Base-by-base conservation (phyloP, 2,329 filamentous ascomycete genomes). In the Thermomyces lanuginosus region DNA sequence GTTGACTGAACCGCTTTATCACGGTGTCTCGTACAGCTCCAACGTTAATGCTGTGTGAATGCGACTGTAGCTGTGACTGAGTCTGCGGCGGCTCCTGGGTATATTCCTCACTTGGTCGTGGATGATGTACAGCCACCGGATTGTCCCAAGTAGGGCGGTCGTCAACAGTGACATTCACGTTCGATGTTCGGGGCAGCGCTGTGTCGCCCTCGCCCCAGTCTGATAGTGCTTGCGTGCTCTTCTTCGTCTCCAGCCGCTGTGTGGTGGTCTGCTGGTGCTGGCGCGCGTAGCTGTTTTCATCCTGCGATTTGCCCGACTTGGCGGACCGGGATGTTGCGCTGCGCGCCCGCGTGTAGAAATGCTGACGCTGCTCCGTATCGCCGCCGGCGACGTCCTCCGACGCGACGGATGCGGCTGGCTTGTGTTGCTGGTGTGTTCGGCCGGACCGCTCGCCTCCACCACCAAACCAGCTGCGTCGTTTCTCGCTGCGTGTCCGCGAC, bases 1-100 rank as follows among this genome's bases (percentile, higher is more conserved):
- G 60, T 42, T 83, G 60, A 48, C 79, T 89, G 38, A 91, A 61
- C 43, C 82, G 60, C 57, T 82, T 86, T 54, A 75, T 72, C 38
- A 91, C 68, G 31, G 72, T 76, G 18, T 67, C 69, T 27, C 67
- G 66, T 43, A 50, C 45, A 13, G 44, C 48, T 14, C 31, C 13
- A 17, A 14, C 24, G 3, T 10, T 16, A 20, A 14, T 31, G 8
- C 10, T 29, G 8, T 29, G 18, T 9, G 21, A 16, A 23, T 37
- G 29, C 12, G 63, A 63, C 30, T 52, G 47, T n/a, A n/a, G n/a
- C n/a, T n/a, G n/a, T n/a, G n/a, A n/a, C n/a, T n/a, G n/a, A n/a
- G n/a, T n/a, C n/a, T n/a, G n/a, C n/a, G n/a, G n/a, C n/a, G n/a
- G n/a, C n/a, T n/a, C n/a, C n/a, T n/a, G n/a, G n/a, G n/a, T n/a